Evolutionary conservation across 768 basidiomycete genomes (phyloP).

Genomic region (Amanita fuliginea): DNA sequence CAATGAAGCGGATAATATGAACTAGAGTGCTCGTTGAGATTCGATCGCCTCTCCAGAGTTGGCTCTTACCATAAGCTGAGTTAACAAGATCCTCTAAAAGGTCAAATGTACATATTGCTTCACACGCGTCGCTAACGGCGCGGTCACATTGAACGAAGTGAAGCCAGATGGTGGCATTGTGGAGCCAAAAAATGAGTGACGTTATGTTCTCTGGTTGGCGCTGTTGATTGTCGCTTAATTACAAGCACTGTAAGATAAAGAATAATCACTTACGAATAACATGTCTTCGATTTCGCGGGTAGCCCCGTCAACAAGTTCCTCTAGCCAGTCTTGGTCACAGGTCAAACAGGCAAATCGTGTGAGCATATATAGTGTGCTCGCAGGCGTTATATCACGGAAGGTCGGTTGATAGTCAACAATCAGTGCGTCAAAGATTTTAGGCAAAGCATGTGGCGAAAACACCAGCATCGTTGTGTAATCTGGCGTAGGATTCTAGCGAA

Average conservation of each 20-base stretch:
- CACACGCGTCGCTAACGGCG: constrained; percentile 68
- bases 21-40: constrained; percentile 34
- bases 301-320: constrained; percentile 84
- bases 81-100: constrained; percentile 89
- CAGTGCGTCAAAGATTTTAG: constrained; percentile 71
- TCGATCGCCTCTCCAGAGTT: constrained; percentile 1
- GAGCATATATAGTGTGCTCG: constrained; percentile 83
- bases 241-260: constrained; percentile 4
- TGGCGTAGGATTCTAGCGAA: constrained; percentile 51
- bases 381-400: constrained; percentile 72
- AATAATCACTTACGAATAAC: constrained; percentile 63
- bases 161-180: constrained; percentile 83
- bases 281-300: constrained; percentile 88
- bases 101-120: constrained; percentile 73
- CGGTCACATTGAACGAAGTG: constrained; percentile 85
- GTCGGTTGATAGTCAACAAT: constrained; percentile 67
- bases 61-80: constrained; percentile 74
- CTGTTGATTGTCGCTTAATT: constrained; percentile 27
- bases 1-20: constrained; percentile 89
- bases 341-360: constrained; percentile 86
- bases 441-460: constrained; percentile 73
- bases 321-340: constrained; percentile 88
- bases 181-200: constrained; percentile 87
- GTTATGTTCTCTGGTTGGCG: constrained; percentile 76
- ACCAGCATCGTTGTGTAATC: constrained; percentile 89